phyloP scores from a whole-genome alignment of 2,329 filamentous ascomycete genomes.

The Talaromyces marneffei region DNA sequence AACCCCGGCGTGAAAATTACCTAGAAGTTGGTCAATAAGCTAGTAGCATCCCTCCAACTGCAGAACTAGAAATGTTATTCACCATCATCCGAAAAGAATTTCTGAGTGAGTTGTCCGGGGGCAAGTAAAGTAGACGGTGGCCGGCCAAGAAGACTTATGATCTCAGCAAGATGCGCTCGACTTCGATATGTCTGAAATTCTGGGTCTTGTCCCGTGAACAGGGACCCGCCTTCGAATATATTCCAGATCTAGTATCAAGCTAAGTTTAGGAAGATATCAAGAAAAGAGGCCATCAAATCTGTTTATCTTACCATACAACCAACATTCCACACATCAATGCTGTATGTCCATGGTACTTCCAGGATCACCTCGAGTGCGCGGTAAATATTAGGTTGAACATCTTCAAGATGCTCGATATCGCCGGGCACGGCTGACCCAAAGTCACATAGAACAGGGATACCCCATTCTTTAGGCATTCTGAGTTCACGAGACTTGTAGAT shows the following conservation, averaged over 20 bases:
- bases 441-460: conserved; percentile 43
- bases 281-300: neutral
- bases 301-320: conserved; percentile 44
- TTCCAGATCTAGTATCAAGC: conserved; percentile 42
- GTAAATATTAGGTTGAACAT: conserved; percentile 31
- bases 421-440: conserved; percentile 44
- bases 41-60: neutral
- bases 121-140: conserved; percentile 36
- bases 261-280: neutral
- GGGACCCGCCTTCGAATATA: conserved; percentile 41
- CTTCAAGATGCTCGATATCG: conserved; percentile 26
- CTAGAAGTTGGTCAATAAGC: neutral
- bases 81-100: conserved; percentile 7
- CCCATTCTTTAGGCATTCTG: conserved; percentile 15
- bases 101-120: conserved; percentile 19
- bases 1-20: neutral
- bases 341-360: conserved; percentile 41
- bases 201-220: conserved; percentile 42
- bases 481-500: conserved; percentile 44
- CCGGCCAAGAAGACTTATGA: conserved; percentile 42
- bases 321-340: conserved; percentile 50
- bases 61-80: neutral
- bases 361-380: conserved; percentile 45
- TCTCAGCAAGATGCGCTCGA: conserved; percentile 46
- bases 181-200: conserved; percentile 37